Percentiles rank a stretch among this genome's conserved stretches.
Conservation (phyloP, 768 basidiomycete species). For the Tylopilus rubrobrunneus region DNA sequence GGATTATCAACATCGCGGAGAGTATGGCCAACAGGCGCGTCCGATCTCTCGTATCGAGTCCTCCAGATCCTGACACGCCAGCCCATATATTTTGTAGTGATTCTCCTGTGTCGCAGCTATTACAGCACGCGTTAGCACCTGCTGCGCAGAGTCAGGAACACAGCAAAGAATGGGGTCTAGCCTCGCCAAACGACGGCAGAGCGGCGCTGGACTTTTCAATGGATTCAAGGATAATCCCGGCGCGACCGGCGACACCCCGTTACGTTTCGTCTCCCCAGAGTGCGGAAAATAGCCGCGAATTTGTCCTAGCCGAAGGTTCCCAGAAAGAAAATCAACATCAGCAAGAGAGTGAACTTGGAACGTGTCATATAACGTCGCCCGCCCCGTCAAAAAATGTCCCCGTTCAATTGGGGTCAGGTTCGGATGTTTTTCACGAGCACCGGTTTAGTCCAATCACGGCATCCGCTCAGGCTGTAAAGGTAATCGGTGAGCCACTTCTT, state of each 20-base stretch:
- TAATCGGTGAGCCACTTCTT: conserved; percentile 29
- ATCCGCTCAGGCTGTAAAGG: conserved; percentile 22
- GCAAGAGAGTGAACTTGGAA: conserved; percentile 15
- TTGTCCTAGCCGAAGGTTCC: conserved; percentile 37
- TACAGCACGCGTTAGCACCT: conserved; percentile 42
- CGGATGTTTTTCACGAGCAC: conserved; percentile 23
- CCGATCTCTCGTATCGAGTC: conserved; percentile 12
- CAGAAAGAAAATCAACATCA: conserved; percentile 47
- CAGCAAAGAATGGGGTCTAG: conserved; percentile 4
- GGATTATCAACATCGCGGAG: not conserved
- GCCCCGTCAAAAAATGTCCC: conserved; percentile 20
- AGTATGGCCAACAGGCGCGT: conserved; percentile 43
- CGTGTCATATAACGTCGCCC: conserved; percentile 21
- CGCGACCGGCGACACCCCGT: conserved; percentile 35
- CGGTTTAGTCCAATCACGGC: conserved; percentile 24
- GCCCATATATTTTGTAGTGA: conserved; percentile 33
- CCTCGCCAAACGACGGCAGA: conserved; percentile 17
- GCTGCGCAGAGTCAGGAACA: conserved; percentile 16
- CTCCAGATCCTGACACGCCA: conserved; percentile 11
- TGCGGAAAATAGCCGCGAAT: conserved; percentile 12
- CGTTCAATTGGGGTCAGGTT: conserved; percentile 24
- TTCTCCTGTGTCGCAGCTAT: conserved; percentile 46
- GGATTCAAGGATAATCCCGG: conserved; percentile 39
- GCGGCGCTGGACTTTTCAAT: conserved; percentile 36
- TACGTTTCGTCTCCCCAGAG: conserved; percentile 33